Evolutionary conservation across 164 flowering plant genomes (phyloP).

Genomic region (Brasenia schreberi): DNA sequence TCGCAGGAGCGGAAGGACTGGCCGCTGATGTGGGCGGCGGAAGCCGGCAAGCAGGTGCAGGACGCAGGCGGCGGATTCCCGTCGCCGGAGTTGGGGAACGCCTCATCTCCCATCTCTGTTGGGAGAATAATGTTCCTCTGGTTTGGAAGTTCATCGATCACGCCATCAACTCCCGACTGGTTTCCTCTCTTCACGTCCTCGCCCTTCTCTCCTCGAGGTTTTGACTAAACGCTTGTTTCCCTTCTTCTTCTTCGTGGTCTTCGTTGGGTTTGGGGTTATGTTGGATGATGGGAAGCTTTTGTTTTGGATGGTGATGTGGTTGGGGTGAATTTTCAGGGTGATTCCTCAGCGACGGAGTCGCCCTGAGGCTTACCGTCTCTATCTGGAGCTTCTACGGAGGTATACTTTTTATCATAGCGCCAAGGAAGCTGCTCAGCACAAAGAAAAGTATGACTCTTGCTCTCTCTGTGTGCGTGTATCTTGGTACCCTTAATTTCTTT

Average conservation of each 20-base stretch:
- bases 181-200: conserved; percentile 48
- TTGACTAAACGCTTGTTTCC: neutral
- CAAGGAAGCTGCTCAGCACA: conserved; percentile 10
- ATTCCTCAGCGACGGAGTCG: conserved; percentile 34
- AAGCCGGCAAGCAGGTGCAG: conserved; percentile 18
- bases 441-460: conserved; percentile 21
- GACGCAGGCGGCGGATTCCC: conserved; percentile 22
- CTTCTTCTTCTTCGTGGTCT: neutral
- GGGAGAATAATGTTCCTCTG: conserved; percentile 25
- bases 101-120: conserved; percentile 38
- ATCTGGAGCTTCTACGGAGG: conserved; percentile 41
- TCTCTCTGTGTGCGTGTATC: neutral
- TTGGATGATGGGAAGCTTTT: neutral
- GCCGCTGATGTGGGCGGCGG: conserved; percentile 35
- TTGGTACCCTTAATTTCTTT: neutral
- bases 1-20: conserved; percentile 27
- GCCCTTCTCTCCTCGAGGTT: conserved; percentile 50
- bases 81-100: conserved; percentile 32
- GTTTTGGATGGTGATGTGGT: neutral
- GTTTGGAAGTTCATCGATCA: conserved; percentile 51
- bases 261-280: too few species aligned
- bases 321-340: conserved; percentile 17
- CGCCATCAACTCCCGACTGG: conserved; percentile 30
- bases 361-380: conserved; percentile 56
- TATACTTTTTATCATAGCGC: conserved; percentile 21